Percentiles rank a stretch among this genome's conserved stretches.
Evolutionary conservation across 2,329 filamentous ascomycete genomes (phyloP).

Genomic region (Cercospora nicotianae): DNA sequence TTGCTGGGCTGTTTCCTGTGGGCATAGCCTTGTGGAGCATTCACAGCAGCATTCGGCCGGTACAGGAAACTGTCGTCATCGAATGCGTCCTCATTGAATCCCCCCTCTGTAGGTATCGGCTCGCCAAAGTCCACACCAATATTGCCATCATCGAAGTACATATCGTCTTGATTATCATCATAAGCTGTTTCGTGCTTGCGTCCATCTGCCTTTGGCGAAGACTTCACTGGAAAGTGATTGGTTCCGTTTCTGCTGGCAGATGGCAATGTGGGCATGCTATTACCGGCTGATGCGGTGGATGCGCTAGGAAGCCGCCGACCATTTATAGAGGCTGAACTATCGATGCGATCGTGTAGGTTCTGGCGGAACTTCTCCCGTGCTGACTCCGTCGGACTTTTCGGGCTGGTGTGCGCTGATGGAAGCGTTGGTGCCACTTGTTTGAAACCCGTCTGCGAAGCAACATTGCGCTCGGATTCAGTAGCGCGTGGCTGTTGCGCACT

Average conservation of each 20-base stretch:
- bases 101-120: not conserved
- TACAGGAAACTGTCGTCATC: slow-evolving; percentile 34
- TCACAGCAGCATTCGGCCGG: slow-evolving; percentile 21
- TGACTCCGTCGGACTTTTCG: not conserved
- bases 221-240: slow-evolving; percentile 1
- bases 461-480: not conserved
- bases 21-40: slow-evolving; percentile 14
- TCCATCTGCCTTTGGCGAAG: not conserved
- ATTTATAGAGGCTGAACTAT: not conserved
- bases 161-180: slow-evolving; percentile 31
- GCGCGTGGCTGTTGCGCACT: not conserved
- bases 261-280: not conserved
- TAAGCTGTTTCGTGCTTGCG: not conserved
- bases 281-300: not conserved
- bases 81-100: slow-evolving; percentile 42
- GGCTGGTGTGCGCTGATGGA: not conserved
- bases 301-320: not conserved
- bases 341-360: slow-evolving; percentile 1
- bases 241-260: not conserved
- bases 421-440: not conserved
- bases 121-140: slow-evolving; percentile 35
- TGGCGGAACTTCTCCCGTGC: not conserved
- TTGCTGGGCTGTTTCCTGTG: slow-evolving; percentile 28
- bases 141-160: slow-evolving; percentile 42
- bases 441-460: not conserved